Evolutionary conservation across 2,329 filamentous ascomycete genomes (phyloP), one percentile per base, ranked within the genome.

Genomic region (Parastagonospora nodorum): DNA sequence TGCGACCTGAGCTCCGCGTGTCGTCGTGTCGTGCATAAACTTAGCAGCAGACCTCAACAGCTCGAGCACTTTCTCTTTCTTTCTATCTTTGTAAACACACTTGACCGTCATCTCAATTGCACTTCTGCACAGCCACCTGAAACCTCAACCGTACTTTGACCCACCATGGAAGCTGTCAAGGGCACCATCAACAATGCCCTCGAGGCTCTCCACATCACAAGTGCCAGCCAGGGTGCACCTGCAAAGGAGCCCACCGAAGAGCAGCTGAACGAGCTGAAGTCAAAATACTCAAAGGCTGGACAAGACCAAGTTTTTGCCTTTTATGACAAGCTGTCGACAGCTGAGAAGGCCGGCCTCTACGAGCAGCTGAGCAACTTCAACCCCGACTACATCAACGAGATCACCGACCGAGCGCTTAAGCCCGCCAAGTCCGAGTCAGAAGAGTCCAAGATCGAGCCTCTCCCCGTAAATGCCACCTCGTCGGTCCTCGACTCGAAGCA

Each of bases 401-500:
- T 97, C 74, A 88, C 90, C 68, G 79, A 93, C 61, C 87, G 84
- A 72, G 91, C 92, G 53, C 82, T 97, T 58, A 85, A 92, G 77
- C 90, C 92, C 28, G 84, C 88, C 55, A 82, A 87, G 67, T 57
- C 77, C 46, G 81, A 85, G 54, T 77, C 78, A 53, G 75, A 80
- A 48, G 81, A 75, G 57, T 70, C 76, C 12, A 78, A 78, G 56
- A 86, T 97, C 70, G 90, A 97, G 76, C 93, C 93, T 45, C 86
- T 99, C 19, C 94, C 94, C 57, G 88, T 90, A 40, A 86, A 88
- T 50, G 90, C 91, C 42, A 90, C 86, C 41, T 94, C 92, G 44
- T 97, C 92, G 51, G 90, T 97, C 65, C 86, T 97, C 73, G 93
- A 97, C 77, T 95, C 92, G 53, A 84, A 89, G 65, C 75, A 86